A percentile compares a stretch with the other conserved stretches of the same genome.
These are phyloP conservation scores for Eleusine indica DNA, from an alignment of 176 grass and related monocot species.

Conservation along the genomic window DNA sequence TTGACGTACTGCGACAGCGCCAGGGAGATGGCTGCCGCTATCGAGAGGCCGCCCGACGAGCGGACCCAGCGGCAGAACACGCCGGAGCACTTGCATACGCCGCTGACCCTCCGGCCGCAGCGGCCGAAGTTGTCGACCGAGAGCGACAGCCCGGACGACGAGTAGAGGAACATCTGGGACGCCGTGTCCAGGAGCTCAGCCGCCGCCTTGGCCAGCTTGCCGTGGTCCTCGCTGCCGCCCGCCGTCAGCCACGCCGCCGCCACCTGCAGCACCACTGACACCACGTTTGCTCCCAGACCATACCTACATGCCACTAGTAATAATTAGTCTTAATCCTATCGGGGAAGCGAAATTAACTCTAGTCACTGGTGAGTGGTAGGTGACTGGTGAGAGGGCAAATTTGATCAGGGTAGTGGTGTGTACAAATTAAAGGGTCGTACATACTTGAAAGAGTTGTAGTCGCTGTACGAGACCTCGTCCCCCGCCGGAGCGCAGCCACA, in stretches of 20 bases:
- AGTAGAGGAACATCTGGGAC: slow-evolving; percentile 19
- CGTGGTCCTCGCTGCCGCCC: not conserved
- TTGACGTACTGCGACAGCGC: slow-evolving; percentile 24
- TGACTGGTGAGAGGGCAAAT: too few relatives aligned
- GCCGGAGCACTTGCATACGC: slow-evolving; percentile 12
- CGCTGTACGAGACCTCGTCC: not conserved
- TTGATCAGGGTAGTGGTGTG: too few relatives aligned
- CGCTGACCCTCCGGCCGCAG: not conserved
- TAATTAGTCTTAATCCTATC: too few relatives aligned
- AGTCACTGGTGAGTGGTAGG: too few relatives aligned
- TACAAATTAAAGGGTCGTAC: too few relatives aligned
- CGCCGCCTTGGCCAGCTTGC: not conserved
- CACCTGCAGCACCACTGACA: slow-evolving; percentile 17
- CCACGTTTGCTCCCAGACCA: not conserved
- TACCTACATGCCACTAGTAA: not conserved
- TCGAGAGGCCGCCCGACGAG: not conserved
- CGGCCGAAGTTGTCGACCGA: slow-evolving; percentile 28
- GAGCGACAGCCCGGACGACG: slow-evolving; percentile 28
- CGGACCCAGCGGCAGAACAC: slow-evolving; percentile 9
- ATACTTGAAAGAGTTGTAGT: slow-evolving; percentile 28
- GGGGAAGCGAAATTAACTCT: too few relatives aligned
- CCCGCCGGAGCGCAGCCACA: not conserved
- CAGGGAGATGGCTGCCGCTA: not conserved
- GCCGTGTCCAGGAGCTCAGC: slow-evolving; percentile 32
- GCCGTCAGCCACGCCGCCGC: slow-evolving; percentile 1